Evolutionary conservation across 208 protist genomes (phyloP), one percentile per base, ranked within the genome.

Genomic region (Blechomonas ayalai): DNA sequence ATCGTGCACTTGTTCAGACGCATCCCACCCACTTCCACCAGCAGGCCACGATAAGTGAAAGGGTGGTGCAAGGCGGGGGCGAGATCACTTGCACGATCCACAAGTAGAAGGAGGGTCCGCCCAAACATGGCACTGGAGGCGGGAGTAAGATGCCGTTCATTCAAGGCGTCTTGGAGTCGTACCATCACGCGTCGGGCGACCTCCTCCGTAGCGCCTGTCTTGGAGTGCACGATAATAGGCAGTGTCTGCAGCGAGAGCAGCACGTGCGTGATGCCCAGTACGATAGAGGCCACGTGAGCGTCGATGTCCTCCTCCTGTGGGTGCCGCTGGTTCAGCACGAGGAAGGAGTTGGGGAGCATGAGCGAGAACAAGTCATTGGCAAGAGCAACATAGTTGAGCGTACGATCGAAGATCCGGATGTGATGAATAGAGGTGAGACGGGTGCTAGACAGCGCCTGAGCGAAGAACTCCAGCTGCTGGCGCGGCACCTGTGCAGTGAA

Each of bases 301-400:
- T 92, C 76, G 9, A 95, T 73, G 33, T 89, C 73, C 4, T 63
- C 71, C 15, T 92, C 80, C 37, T 38, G 47, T 3, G 64, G 69
- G 43, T 64, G 71, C 12, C 58, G 70, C 19, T 64, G 73, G 62
- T 91, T 81, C 23, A 95, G 56, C n/a, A 57, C 67, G 4, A 75
- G 56, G 33, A 86, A 83, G 19, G 79, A 83, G 27, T 80, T 41
- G 33, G 73, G 66, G 29, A 90, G 62, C 82, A 90, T 81, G 38
- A 95, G 63, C 1, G 77, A 71, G 67, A 95, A 95, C 31, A 92
- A 53, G 52, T 95, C 83, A 41, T 87, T 60, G 37, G 76, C 67
- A 28, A 91, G 64, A 3, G 81, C 73, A 9, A 92, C 78, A 59
- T 90, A 95, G 51, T 66, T 87, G 32, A 95, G 54, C 13, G 80